Percentiles rank a stretch among this genome's conserved stretches.
Conservation (phyloP, 805 yeast species). For the Brettanomyces sp. region DNA sequence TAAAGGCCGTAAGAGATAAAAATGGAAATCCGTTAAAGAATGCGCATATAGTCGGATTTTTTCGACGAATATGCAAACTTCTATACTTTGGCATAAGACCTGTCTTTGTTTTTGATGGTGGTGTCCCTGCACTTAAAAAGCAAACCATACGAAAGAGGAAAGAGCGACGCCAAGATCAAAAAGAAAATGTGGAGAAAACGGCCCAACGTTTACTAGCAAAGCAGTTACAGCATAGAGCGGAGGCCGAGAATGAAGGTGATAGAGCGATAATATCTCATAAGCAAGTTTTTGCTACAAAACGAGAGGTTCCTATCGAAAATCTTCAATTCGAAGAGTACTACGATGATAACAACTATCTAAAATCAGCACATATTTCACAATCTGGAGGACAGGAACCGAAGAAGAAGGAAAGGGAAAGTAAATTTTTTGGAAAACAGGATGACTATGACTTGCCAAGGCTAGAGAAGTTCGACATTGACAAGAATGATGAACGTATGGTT, state of each 20-base stretch:
- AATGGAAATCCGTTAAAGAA: conserved; percentile 70
- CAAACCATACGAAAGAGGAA: conserved; percentile 68
- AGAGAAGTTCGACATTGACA: conserved; percentile 37
- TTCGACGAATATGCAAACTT: conserved; percentile 84
- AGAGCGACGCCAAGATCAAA: conserved; percentile 64
- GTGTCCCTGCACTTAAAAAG: conserved; percentile 76
- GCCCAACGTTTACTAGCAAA: conserved; percentile 76
- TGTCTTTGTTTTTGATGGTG: conserved; percentile 92
- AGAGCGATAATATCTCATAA: conserved; percentile 1
- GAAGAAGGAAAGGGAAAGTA: conserved; percentile 12
- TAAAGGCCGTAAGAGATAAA: conserved; percentile 85
- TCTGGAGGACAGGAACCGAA: not conserved
- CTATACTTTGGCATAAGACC: conserved; percentile 82
- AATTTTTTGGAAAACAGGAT: conserved; percentile 48
- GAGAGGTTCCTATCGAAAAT: conserved; percentile 14
- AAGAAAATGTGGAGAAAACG: conserved; percentile 59
- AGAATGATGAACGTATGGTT: conserved; percentile 63
- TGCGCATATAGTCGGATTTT: conserved; percentile 93
- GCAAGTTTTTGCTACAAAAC: conserved; percentile 3
- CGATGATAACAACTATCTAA: conserved; percentile 23
- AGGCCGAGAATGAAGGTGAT: conserved; percentile 6
- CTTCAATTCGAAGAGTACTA: conserved; percentile 27
- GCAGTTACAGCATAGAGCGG: conserved; percentile 57
- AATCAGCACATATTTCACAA: not conserved
- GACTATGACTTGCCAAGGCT: conserved; percentile 80